These are phyloP conservation scores for Teratosphaeria zuluensis DNA, from an alignment of 2,329 filamentous ascomycete genomes.

Conservation along the genomic window DNA sequence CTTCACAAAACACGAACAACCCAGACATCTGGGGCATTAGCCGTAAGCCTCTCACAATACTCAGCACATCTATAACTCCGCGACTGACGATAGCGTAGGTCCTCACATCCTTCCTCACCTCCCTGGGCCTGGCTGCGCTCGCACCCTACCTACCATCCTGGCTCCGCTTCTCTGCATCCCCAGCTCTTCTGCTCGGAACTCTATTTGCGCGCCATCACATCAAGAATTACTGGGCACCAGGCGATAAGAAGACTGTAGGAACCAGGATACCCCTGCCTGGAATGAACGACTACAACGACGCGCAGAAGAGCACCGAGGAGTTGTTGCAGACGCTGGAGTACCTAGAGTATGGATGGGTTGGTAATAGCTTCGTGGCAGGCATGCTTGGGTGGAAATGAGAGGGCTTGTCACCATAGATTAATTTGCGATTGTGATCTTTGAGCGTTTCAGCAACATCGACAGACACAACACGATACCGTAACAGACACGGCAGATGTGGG, in stretches of 20 bases:
- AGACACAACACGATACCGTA: background rate
- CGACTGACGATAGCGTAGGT: constrained; percentile 10
- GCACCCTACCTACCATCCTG: constrained; percentile 9
- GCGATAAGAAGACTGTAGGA: constrained; percentile 17
- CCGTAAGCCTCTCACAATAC: constrained; percentile 20
- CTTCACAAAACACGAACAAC: constrained; percentile 37
- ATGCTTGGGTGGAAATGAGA: constrained; percentile 2
- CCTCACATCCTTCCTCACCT: constrained; percentile 19
- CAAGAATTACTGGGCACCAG: constrained; percentile 27
- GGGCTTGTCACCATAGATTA: too few species aligned
- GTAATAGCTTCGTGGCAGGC: constrained; percentile 20
- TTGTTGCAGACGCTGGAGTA: constrained; percentile 24
- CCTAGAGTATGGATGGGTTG: constrained; percentile 28
- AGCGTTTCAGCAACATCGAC: background rate
- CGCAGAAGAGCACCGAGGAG: constrained; percentile 22
- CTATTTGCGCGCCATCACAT: constrained; percentile 23
- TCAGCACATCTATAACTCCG: background rate
- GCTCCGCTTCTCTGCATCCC: constrained; percentile 11
- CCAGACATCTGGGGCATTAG: constrained; percentile 31
- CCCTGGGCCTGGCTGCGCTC: constrained; percentile 14
- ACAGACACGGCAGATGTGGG: background rate
- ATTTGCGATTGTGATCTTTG: too few species aligned
- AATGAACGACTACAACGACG: constrained; percentile 26
- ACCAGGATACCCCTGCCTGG: constrained; percentile 22
- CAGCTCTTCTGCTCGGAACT: constrained; percentile 18